Conservation (phyloP, 306 rosid genomes). For the Corylus heterophylla region DNA sequence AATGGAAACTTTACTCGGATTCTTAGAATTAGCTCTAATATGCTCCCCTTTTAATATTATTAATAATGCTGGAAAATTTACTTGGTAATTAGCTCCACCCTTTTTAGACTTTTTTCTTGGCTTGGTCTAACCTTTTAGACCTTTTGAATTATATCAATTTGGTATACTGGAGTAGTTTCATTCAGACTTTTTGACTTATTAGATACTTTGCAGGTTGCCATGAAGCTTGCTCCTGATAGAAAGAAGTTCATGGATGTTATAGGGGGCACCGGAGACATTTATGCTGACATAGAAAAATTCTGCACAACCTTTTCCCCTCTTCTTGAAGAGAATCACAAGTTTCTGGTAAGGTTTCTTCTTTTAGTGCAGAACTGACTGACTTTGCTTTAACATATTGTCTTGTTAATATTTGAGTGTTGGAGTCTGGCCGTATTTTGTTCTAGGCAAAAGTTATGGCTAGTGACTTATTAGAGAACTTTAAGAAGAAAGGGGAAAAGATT, state of each 20-base stretch:
- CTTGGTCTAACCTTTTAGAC: neutral
- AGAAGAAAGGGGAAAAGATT: neutral
- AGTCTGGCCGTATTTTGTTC: neutral
- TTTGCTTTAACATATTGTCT: conserved; percentile 7
- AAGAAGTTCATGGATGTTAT: conserved; percentile 95
- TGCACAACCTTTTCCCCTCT: conserved; percentile 67
- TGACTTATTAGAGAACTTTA: neutral
- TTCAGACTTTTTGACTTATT: conserved; percentile 7
- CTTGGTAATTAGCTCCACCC: neutral
- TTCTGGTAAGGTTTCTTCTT: conserved; percentile 60
- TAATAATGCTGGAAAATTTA: conserved; percentile 7
- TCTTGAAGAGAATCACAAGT: conserved; percentile 89
- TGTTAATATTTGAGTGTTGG: neutral
- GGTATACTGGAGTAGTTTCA: neutral
- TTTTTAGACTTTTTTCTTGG: neutral
- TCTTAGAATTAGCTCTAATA: neutral
- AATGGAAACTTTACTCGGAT: conserved; percentile 3
- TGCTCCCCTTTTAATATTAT: conserved; percentile 21
- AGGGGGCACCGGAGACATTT: conserved; percentile 66
- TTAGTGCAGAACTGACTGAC: conserved; percentile 15
- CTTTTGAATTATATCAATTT: neutral
- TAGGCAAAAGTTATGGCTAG: neutral
- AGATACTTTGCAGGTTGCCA: conserved; percentile 63
- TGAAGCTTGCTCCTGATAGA: conserved; percentile 99
- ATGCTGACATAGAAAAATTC: conserved; percentile 69